Evolutionary conservation across 805 yeast genomes (phyloP), one percentile per base, ranked within the genome.

Genomic region (Blastobotrys muscicola): DNA sequence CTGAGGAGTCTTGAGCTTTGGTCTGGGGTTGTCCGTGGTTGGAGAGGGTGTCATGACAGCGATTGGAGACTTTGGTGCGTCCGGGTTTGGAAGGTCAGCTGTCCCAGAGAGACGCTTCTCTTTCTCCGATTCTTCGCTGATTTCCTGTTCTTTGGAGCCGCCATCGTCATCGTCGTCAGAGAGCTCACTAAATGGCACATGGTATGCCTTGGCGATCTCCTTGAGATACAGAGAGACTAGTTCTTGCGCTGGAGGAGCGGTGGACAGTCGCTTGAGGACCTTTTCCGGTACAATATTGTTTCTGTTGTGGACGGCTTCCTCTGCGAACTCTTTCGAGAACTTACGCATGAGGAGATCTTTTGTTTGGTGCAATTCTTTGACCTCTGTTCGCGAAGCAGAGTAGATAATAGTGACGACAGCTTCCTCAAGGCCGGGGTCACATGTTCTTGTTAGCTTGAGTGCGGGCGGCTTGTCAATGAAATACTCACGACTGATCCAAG

Each of bases 161-260:
- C 60, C 67, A 11, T 60, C 68, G 23, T 54, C 64, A 40, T 52
- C 56, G n/a, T 54, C 61, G 2, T 45, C 52, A 6, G 52, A 50
- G 9, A 59, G 58, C 10, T 77, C 80, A 29, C 85, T 77, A 54
- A 77, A 87, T 1, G 86, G 82, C 0, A 80, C 92, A 15, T 72
- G 71, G 55, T 87, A 86, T 0, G 94, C 83, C 41, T 69, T 69
- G 1, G 95, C 94, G 48, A 86, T 86, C 56, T 86, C 96, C 43
- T 73, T 67, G 48, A 87, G 66, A 54, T 87, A 87, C 46, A 83
- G 61, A 11, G 71, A 69, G 1, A 86, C 92, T 44, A 86, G 67
- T 16, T 71, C 76, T 36, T 68, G 71, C 3, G 71, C 60, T 1
- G 95, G 95, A 4, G 92, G 78, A 42, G 73, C 76, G 3, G 80